A percentile compares a stretch with the other conserved stretches of the same genome.
phyloP scores from a whole-genome alignment of 352 stramenopile genomes.

The Phytophthora melonis region DNA sequence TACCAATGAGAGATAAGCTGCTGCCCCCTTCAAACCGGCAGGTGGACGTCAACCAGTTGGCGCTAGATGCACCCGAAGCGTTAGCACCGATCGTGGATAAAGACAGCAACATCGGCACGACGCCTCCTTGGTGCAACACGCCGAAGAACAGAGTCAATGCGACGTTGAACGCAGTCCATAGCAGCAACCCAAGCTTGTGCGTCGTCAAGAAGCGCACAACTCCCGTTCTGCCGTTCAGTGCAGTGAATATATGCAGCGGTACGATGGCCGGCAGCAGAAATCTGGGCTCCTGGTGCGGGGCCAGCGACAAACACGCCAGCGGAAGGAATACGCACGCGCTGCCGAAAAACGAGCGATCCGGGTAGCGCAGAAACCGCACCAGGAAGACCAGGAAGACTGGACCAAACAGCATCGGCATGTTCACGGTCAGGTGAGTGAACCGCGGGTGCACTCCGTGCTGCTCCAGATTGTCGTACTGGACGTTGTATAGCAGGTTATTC shows the following conservation, averaged over 20 bases:
- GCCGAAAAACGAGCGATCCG: slow-evolving; percentile 38
- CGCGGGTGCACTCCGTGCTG: slow-evolving; percentile 93
- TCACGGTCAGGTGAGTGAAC: slow-evolving; percentile 89
- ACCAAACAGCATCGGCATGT: slow-evolving; percentile 95
- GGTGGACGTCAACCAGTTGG: slow-evolving; percentile 30
- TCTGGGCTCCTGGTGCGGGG: slow-evolving; percentile 95
- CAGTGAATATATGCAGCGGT: slow-evolving; percentile 79
- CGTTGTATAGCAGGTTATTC: slow-evolving; percentile 95
- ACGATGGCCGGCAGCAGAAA: slow-evolving; percentile 92
- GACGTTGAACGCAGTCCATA: slow-evolving; percentile 71
- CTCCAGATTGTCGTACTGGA: slow-evolving; percentile 89
- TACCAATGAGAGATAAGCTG: slow-evolving; percentile 7
- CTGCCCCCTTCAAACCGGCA: slow-evolving; percentile 41
- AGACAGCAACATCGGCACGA: slow-evolving; percentile 68
- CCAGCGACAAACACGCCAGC: slow-evolving; percentile 85
- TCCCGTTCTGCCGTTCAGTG: slow-evolving; percentile 25
- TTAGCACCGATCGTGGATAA: slow-evolving; percentile 34
- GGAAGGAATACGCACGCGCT: slow-evolving; percentile 67
- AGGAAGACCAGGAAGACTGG: slow-evolving; percentile 80
- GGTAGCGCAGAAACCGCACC: slow-evolving; percentile 32
- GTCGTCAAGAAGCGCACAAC: slow-evolving; percentile 33
- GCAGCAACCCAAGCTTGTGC: slow-evolving; percentile 16
- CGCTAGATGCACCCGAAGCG: slow-evolving; percentile 3
- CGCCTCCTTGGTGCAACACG: slow-evolving; percentile 73
- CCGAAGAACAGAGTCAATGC: slow-evolving; percentile 71